phyloP scores from a whole-genome alignment of 768 basidiomycete genomes.

The Lentinula boryana region DNA sequence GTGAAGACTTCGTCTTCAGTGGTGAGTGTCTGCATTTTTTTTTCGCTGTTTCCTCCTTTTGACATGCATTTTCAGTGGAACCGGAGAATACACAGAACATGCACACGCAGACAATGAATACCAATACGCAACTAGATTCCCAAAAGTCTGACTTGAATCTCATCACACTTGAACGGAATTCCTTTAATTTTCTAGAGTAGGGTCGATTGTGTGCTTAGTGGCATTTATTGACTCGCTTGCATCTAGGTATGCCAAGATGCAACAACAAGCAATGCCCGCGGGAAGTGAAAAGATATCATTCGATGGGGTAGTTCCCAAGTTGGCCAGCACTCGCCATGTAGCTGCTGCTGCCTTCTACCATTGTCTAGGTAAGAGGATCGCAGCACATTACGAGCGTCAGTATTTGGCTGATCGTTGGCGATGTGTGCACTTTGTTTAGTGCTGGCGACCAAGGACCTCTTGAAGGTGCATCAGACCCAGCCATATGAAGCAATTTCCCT shows the following conservation, averaged over 20 bases:
- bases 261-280: constrained; percentile 51
- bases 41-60: background rate
- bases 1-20: constrained; percentile 64
- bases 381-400: too few species aligned
- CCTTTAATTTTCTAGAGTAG: constrained; percentile 77
- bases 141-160: constrained; percentile 53
- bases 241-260: constrained; percentile 73
- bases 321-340: constrained; percentile 67
- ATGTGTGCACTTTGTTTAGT: constrained; percentile 32
- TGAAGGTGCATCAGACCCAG: constrained; percentile 53
- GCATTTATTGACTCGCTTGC: constrained; percentile 9
- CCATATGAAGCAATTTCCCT: constrained; percentile 53
- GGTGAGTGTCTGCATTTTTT: constrained; percentile 10
- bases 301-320: constrained; percentile 58
- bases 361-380: constrained; percentile 61
- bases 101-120: constrained; percentile 1
- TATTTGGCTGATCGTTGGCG: background rate
- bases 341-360: constrained; percentile 83
- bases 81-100: constrained; percentile 12
- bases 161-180: constrained; percentile 65
- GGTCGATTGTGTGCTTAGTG: constrained; percentile 12
- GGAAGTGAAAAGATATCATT: constrained; percentile 46
- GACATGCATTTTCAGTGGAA: background rate
- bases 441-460: constrained; percentile 67
- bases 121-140: constrained; percentile 27